Evolutionary conservation across 495 filamentous ascomycete species (phyloP), one percentile per base, ranked within the genome.

Genomic region (Niebla homalea): DNA sequence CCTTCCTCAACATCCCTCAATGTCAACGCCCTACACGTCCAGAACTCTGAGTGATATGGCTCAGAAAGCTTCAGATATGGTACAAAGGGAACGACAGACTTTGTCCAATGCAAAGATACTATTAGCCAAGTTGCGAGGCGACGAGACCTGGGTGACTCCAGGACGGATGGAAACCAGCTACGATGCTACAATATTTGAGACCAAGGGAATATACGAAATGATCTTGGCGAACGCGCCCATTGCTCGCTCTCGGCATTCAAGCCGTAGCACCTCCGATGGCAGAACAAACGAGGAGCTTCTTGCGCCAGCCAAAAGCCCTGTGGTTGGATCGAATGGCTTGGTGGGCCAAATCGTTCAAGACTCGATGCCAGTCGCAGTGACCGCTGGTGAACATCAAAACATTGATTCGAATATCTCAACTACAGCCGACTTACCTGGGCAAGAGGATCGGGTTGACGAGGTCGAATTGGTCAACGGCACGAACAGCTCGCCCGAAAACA

Each of bases 21-120:
- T 95, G 46, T 88, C 88, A 29, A 74, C 80, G 57, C 77, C 89
- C 1, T 97, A 93, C 66, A 83, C 70, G 2, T 89, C 86, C 10
- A 80, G 79, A 51, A 84, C 84, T 4, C 74, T 99, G n/a, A 79
- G 78, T 38, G 76, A 90, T 23, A 79, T 99, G 64, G 79, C 80
- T 11, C 70, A 73, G 36, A 77, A 89, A 32, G 77, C 74, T 48
- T 77, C 70, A 55, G 73, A 71, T 60, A 84, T 87, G 53, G 72
- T 89, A 51, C 84, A 85, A 23, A 81, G 83, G 61, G 89, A 94
- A 61, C 79, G 79, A 50, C 76, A 72, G 49, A 72, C 80, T 5
- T 67, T 94, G 21, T 87, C 82, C 78, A 80, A 76, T 42, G 80
- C 84, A 12, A 86, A 89, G 54, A 82, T 85, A 51, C 62, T 96